Conservation (phyloP, 2,329 filamentous ascomycete species). For the Xylariaceae sp. region DNA sequence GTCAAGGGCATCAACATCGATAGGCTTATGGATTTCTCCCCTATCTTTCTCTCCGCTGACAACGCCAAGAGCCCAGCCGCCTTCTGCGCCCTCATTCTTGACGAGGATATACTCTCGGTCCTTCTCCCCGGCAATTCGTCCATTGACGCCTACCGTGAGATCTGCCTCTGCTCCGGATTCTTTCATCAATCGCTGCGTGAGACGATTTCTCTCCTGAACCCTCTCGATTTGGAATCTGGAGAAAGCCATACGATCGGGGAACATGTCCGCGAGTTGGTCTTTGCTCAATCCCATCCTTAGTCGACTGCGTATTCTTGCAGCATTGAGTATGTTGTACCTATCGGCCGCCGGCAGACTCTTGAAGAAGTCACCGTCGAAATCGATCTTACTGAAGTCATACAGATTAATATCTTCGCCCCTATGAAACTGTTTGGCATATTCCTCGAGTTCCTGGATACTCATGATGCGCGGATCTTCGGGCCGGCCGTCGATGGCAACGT, state of each 20-base stretch:
- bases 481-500: slow-evolving; percentile 70
- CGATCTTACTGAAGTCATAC: slow-evolving; percentile 98
- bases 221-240: slow-evolving; percentile 94
- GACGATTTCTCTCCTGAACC: slow-evolving; percentile 84
- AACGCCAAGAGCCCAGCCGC: slow-evolving; percentile 92
- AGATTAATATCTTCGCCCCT: slow-evolving; percentile 83
- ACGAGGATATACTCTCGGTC: slow-evolving; percentile 93
- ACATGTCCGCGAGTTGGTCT: slow-evolving; percentile 94
- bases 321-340: slow-evolving; percentile 95
- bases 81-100: slow-evolving; percentile 90
- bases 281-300: slow-evolving; percentile 95
- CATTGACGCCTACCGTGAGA: slow-evolving; percentile 59
- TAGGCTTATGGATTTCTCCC: slow-evolving; percentile 78
- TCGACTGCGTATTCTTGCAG: slow-evolving; percentile 78
- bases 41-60: slow-evolving; percentile 79
- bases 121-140: slow-evolving; percentile 74
- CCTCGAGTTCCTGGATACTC: slow-evolving; percentile 88
- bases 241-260: slow-evolving; percentile 95
- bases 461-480: slow-evolving; percentile 93
- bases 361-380: slow-evolving; percentile 95
- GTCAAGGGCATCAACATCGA: slow-evolving; percentile 73
- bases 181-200: slow-evolving; percentile 92
- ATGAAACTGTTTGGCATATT: slow-evolving; percentile 89
- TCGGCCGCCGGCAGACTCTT: slow-evolving; percentile 82
- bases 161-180: slow-evolving; percentile 77